A percentile compares a stretch with the other conserved stretches of the same genome.
Conservation (phyloP, 176 grass and related monocot species). For the Pontederia paniculata region DNA sequence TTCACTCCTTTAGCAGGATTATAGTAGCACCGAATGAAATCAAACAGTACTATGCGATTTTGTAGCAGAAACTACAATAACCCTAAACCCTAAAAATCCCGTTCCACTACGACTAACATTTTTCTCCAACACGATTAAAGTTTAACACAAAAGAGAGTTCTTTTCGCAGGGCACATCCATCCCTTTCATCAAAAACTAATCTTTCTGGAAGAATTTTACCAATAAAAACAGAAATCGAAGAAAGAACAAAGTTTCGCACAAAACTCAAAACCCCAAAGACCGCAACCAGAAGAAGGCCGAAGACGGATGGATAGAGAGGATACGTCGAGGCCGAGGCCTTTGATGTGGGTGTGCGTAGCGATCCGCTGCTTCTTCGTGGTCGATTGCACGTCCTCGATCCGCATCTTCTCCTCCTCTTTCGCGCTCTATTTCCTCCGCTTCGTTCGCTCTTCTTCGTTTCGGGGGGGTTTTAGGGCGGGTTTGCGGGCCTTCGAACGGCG, state of each 20-base stretch:
- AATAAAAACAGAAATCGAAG: too few species aligned
- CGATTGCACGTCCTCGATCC: slow-evolving; percentile 90
- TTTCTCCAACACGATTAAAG: too few species aligned
- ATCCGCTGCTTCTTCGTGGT: slow-evolving; percentile 83
- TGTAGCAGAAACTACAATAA: neutral
- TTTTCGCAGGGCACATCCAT: too few species aligned
- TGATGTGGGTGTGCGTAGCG: slow-evolving; percentile 88
- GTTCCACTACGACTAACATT: too few species aligned
- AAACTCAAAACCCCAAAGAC: slow-evolving; percentile 19
- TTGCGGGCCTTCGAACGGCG: neutral
- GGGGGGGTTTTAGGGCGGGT: neutral
- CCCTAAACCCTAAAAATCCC: neutral
- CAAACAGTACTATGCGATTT: neutral
- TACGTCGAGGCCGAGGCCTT: slow-evolving; percentile 96
- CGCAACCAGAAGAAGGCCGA: slow-evolving; percentile 21
- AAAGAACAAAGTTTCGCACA: neutral
- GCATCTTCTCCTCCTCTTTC: slow-evolving; percentile 27
- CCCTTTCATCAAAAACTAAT: too few species aligned
- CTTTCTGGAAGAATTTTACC: too few species aligned
- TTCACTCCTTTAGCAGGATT: neutral
- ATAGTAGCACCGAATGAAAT: neutral
- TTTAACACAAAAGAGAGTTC: too few species aligned
- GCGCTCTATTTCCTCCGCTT: neutral
- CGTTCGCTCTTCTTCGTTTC: slow-evolving; percentile 2
- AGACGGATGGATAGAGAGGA: slow-evolving; percentile 1